These are phyloP conservation scores for Volvariella surrecta DNA, from an alignment of 1,284 basidiomycete genomes.

Conservation along the genomic window DNA sequence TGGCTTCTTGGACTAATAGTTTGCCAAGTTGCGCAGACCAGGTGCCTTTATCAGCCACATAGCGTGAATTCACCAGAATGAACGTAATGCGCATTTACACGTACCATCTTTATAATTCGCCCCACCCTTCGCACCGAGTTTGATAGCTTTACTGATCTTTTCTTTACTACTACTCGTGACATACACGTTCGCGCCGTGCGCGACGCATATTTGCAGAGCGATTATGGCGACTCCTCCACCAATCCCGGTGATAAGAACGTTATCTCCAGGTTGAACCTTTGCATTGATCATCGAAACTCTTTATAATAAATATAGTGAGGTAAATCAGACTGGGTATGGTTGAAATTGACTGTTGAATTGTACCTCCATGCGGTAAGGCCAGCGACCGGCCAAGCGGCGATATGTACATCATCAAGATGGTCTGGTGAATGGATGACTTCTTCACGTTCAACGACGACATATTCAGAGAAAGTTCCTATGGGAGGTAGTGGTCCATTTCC, in stretches of 20 bases:
- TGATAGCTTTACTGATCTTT: constrained; percentile 63
- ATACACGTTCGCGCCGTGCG: constrained; percentile 72
- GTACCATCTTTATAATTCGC: constrained; percentile 64
- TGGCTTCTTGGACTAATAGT: constrained; percentile 35
- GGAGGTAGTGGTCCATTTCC: constrained; percentile 45
- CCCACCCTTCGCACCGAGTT: constrained; percentile 73
- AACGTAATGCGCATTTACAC: constrained; percentile 12
- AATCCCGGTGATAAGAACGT: constrained; percentile 72
- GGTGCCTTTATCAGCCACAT: constrained; percentile 29
- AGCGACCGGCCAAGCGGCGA: constrained; percentile 71
- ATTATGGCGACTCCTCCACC: constrained; percentile 80
- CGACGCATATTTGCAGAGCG: constrained; percentile 72
- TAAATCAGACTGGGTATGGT: background rate
- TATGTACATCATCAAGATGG: constrained; percentile 63
- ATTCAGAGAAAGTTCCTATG: constrained; percentile 72
- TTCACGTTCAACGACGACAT: constrained; percentile 64
- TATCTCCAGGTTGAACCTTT: constrained; percentile 53
- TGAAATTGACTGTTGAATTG: constrained; percentile 10
- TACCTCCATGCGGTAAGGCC: constrained; percentile 82
- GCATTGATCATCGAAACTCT: constrained; percentile 72
- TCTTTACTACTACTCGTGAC: constrained; percentile 70
- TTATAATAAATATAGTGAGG: background rate
- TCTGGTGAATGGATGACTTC: constrained; percentile 61
- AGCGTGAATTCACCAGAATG: too few relatives aligned
- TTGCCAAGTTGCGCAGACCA: constrained; percentile 56